Evolutionary conservation across 768 basidiomycete species (phyloP).

Genomic region (Panus rudis): DNA sequence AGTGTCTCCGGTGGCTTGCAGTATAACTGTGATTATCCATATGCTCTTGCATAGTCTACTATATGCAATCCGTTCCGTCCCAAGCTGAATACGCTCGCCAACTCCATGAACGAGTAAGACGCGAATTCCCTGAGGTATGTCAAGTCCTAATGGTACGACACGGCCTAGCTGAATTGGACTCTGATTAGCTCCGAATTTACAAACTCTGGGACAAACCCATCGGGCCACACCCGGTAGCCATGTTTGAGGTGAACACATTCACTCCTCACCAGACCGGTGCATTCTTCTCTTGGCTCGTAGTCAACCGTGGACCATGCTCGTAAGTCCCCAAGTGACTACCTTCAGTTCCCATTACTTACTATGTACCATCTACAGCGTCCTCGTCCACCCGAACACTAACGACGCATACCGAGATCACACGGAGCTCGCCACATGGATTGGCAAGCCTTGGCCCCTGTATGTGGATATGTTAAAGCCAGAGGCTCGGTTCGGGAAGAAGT

Average conservation of each 20-base stretch:
- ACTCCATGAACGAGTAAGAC: conserved; percentile 49
- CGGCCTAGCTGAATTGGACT: neutral
- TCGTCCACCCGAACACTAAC: conserved; percentile 66
- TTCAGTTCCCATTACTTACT: conserved; percentile 2
- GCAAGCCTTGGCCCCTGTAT: conserved; percentile 49
- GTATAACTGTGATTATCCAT: neutral
- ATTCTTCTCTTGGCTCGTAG: conserved; percentile 59
- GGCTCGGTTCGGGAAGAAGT: no score
- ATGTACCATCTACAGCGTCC: conserved; percentile 35
- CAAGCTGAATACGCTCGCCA: conserved; percentile 44
- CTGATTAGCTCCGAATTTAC: conserved; percentile 51
- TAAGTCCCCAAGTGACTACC: conserved; percentile 28
- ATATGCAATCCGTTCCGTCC: conserved; percentile 37
- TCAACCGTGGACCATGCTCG: conserved; percentile 68
- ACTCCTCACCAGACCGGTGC: conserved; percentile 63
- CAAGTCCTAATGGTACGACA: neutral
- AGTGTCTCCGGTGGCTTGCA: conserved; percentile 19
- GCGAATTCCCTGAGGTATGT: conserved; percentile 64
- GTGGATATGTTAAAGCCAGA: conserved; percentile 33
- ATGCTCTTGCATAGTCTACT: conserved; percentile 48
- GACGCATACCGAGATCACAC: conserved; percentile 53
- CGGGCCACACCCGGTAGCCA: conserved; percentile 59
- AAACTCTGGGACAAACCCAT: conserved; percentile 56
- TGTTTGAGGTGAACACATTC: conserved; percentile 69
- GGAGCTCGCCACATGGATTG: conserved; percentile 62